phyloP scores from a whole-genome alignment of 768 basidiomycete species.

The Gelatoporia subvermispora region DNA sequence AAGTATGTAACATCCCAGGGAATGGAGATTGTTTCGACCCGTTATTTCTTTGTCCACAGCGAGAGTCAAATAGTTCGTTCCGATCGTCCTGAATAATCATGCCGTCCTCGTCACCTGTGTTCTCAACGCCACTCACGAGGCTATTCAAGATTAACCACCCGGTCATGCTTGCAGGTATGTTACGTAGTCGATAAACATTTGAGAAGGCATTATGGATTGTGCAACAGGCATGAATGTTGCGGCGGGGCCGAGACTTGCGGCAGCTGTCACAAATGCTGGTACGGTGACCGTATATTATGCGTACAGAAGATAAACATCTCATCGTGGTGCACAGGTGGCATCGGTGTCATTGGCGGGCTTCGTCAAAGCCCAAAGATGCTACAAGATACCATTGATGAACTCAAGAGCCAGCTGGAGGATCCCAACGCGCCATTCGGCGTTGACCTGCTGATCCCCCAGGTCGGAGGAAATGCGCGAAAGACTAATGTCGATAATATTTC shows the following conservation, averaged over 20 bases:
- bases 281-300: constrained; percentile 2
- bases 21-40: too few species aligned
- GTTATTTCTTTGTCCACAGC: too few species aligned
- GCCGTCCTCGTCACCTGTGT: constrained; percentile 60
- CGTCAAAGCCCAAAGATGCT: constrained; percentile 71
- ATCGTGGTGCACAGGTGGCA: constrained; percentile 44
- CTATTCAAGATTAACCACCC: constrained; percentile 79
- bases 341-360: constrained; percentile 85
- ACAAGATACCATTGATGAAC: constrained; percentile 58
- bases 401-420: constrained; percentile 72
- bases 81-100: constrained; percentile 31
- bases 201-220: constrained; percentile 6
- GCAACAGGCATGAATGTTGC: constrained; percentile 76
- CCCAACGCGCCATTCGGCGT: constrained; percentile 76
- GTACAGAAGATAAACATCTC: neutral
- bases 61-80: neutral
- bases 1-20: neutral
- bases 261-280: constrained; percentile 89
- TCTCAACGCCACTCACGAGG: constrained; percentile 69
- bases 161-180: constrained; percentile 70
- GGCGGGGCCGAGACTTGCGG: constrained; percentile 79
- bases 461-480: constrained; percentile 78
- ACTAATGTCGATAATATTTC: constrained; percentile 50
- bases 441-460: constrained; percentile 77
- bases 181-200: neutral